Base-by-base conservation (phyloP, 2,329 filamentous ascomycete species). In the Talaromyces piceae region DNA sequence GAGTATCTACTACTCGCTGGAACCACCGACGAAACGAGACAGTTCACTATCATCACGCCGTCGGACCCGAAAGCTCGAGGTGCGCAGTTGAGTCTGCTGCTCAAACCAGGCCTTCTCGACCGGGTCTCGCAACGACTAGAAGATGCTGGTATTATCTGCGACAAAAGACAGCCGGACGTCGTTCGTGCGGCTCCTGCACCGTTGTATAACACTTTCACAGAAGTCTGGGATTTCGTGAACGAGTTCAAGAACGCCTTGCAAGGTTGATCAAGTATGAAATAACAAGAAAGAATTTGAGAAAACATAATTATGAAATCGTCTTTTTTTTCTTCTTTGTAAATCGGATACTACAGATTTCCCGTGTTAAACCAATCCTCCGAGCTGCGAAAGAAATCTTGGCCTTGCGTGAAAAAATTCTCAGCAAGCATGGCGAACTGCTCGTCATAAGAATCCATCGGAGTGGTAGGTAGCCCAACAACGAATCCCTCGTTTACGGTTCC, bases 111-210 rank as follows among this genome's bases (percentile, higher is more conserved):
- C 0, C 63, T 91, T 49, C 69, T 94, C 56, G 86, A 91, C n/a
- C 65, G 66, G 5, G 82, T 94, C 3, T 77, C 80, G 50, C 70
- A 74, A 31, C 78, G 76, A 30, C 67, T 95, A 41, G 81, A 87
- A 58, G 75, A 81, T n/a, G 78, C 79, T 0, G 86, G 85, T 1
- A 83, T 93, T 2, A 78, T 93, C 3, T 84, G 86, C 44, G 90
- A 95, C 63, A 87, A 91, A 77, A 75, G 89, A 51, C 87, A 87
- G 67, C 89, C 90, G 1, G 83, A 88, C 63, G 89, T 95, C 16
- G 84, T 95, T 30, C 76, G 89, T 2, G 82, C 93, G 0, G 88
- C 89, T 1, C 89, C 90, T 1, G 84, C 85, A 45, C 88, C 90
- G 3, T 67, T 95, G 57, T 95, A 94, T 68, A 91, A 91, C 63